Evolutionary conservation across 306 rosid species (phyloP).

Genomic region (Castanea sativa): DNA sequence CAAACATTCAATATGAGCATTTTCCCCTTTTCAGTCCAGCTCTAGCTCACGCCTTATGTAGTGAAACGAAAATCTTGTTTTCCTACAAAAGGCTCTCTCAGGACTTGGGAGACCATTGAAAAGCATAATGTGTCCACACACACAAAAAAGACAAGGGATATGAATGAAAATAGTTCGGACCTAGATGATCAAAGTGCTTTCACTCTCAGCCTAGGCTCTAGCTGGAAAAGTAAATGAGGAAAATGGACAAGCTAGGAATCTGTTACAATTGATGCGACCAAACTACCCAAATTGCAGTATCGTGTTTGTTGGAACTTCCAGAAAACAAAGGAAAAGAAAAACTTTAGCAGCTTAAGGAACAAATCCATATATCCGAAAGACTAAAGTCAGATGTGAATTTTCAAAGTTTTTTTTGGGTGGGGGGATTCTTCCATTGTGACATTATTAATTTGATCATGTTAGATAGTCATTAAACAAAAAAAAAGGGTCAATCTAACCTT

Average conservation of each 20-base stretch:
- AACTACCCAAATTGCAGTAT: neutral
- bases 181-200: neutral
- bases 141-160: neutral
- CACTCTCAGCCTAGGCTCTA: neutral
- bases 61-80: neutral
- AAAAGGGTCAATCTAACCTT: conserved; percentile 39
- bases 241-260: too few species aligned
- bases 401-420: neutral
- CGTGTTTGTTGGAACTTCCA: neutral
- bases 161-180: neutral
- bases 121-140: too few species aligned
- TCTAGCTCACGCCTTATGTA: neutral
- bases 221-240: too few species aligned
- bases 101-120: too few species aligned
- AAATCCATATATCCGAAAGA: neutral
- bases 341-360: neutral
- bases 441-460: neutral
- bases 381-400: neutral
- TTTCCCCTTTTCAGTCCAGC: neutral
- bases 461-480: neutral
- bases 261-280: neutral
- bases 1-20: neutral
- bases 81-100: neutral
- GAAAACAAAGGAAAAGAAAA: neutral
- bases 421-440: neutral